phyloP scores from a whole-genome alignment of 2,329 filamentous ascomycete genomes.

The Furcasterigmium sp. region DNA sequence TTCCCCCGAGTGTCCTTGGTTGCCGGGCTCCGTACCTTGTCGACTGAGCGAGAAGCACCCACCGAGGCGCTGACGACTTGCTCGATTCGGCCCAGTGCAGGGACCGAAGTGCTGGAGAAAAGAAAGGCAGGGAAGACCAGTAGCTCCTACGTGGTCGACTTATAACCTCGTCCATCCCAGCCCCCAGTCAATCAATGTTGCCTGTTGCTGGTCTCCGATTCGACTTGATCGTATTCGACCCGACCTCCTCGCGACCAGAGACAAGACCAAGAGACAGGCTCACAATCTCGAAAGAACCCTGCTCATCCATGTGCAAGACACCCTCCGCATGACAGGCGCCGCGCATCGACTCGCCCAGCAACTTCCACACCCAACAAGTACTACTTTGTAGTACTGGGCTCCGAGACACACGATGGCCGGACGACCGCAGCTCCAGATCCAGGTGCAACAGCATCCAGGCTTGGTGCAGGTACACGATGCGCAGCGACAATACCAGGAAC shows the following conservation, averaged over 20 bases:
- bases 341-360: background rate
- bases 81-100: background rate
- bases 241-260: background rate
- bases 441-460: background rate
- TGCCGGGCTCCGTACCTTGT: background rate
- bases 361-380: background rate
- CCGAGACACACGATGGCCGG: background rate
- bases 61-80: background rate
- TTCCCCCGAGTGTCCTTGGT: background rate
- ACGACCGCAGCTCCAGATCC: background rate
- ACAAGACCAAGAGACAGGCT: too few species aligned
- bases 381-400: too few species aligned
- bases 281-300: background rate
- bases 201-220: too few species aligned
- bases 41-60: background rate
- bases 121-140: background rate
- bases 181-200: too few species aligned
- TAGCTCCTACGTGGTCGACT: background rate
- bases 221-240: background rate
- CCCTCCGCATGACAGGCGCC: background rate
- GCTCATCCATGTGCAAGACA: too few species aligned
- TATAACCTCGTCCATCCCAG: background rate
- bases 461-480: conserved; percentile 2
- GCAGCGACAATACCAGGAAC: conserved; percentile 2
- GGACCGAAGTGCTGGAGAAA: background rate